Evolutionary conservation across 106 monocot genomes (phyloP), one percentile per base, ranked within the genome.

Genomic region (Dendrobium catenatum): DNA sequence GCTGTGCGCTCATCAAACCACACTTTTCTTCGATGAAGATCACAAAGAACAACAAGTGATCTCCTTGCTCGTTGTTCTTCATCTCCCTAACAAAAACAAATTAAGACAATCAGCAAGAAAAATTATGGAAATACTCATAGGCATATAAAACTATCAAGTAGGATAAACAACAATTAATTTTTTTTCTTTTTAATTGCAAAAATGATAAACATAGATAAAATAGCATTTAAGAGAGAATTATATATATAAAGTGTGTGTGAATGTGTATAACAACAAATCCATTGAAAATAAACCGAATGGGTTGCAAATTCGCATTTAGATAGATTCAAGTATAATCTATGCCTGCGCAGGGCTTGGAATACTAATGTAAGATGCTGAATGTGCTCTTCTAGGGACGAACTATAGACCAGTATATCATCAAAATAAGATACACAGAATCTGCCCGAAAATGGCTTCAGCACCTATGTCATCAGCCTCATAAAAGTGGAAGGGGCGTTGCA

Each of bases 1-100:
- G 99, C 93, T 70, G 95, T 93, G 54, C 93, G 87, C 58, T 95
- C 99, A 89, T 95, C 99, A 85, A 93, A 93, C 99, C 99, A 99
- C 66, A 99, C 91, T 66, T 84, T 99, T 33, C 99, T 84, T 42
- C 95, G 85, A 86, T 99, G 95, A 85, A 99, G 93, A 84, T 99
- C 95, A 77, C 95, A 95, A 29, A 95, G 88, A 58, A 93, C 80
- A 75, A 81, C 85, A 81, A 99, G 87, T 5, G 99, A 80, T 78
- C 95, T 88, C 81, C 89, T 91, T 19, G 91, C 95, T 73, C 87
- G 91, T 9, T 48, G 54, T 77, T 99, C 99, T 37, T 99, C 91
- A 54, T 95, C 93, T 61, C 83, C 85, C 99, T 95, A 11, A 9
- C 24, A 24, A 19, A 6, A 33, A 68, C 27, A 78, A 47, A 51